Base-by-base conservation (phyloP, 2,329 filamentous ascomycete genomes). In the Penicillium freii region DNA sequence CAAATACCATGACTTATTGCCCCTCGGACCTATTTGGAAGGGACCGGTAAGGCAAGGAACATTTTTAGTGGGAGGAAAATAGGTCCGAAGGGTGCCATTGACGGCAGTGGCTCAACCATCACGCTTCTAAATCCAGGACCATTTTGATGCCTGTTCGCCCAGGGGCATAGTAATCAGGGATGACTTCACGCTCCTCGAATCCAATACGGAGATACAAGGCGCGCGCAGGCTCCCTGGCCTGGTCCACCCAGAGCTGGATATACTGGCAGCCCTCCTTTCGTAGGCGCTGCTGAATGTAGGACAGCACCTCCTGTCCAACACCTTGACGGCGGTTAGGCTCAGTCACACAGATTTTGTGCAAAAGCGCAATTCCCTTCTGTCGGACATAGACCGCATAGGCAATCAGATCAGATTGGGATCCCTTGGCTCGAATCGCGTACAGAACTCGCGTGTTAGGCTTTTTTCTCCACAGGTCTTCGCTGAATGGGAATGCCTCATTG, bases 271-370 rank as follows among this genome's bases (percentile, higher is more conserved):
- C 79, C 67, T 78, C 77, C 61, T 71, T 76, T 62, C 71, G 71
- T 54, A 82, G 72, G 48, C 73, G 71, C 49, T 70, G 62, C 50
- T 73, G 70, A 62, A 82, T 74, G 60, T 74, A 74, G 58, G 71
- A 67, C 66, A 83, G 68, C 57, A 83, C 69, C 66, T 72, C 70
- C 59, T 69, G 73, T 43, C 76, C 81, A 23, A 82, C 65, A n/a
- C 80, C 80, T 65, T 74, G 74, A 29, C 74, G 71, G 62, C 80
- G 77, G 67, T 78, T 73, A 42, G 70, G 62, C 64, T 78, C 76
- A 29, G 76, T 68, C 15, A 82, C 78, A 60, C 80, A 82, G 38
- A 83, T 71, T 62, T 83, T 84, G 65, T 83, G 80, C 43, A 83
- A 71, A 53, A 80, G 74, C 19, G 77, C 77, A 27, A 74, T 61